Conservation (phyloP, 1,284 basidiomycete species). For the Phlebopus sp. region DNA sequence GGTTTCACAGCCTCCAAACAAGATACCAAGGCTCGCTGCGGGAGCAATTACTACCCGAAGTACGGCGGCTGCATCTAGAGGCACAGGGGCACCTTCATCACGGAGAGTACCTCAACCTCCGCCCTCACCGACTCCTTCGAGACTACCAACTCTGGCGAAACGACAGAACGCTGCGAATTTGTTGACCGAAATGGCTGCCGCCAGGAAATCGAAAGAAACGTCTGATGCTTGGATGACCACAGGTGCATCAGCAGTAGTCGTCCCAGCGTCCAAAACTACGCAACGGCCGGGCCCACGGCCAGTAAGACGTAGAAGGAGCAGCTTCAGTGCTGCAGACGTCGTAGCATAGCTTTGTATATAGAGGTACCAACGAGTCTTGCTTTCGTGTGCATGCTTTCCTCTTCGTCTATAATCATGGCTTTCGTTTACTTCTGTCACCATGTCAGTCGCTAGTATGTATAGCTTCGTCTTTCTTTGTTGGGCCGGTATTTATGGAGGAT, state of each 20-base stretch:
- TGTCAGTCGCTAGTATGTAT: slow-evolving; percentile 5
- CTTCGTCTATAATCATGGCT: background rate
- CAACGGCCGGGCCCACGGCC: slow-evolving; percentile 68
- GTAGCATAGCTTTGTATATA: slow-evolving; percentile 46
- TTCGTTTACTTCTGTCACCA: slow-evolving; percentile 2
- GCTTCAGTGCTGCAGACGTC: slow-evolving; percentile 79
- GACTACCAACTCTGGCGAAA: slow-evolving; percentile 68
- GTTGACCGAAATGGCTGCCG: slow-evolving; percentile 49
- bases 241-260: slow-evolving; percentile 64
- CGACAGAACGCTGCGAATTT: slow-evolving; percentile 49
- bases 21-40: slow-evolving; percentile 70
- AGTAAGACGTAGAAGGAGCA: slow-evolving; percentile 71
- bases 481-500: slow-evolving; percentile 31
- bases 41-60: slow-evolving; percentile 41
- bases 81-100: slow-evolving; percentile 40
- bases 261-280: slow-evolving; percentile 58
- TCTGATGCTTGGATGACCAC: slow-evolving; percentile 72
- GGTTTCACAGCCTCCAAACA: slow-evolving; percentile 56
- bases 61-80: slow-evolving; percentile 39
- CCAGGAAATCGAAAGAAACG: slow-evolving; percentile 30
- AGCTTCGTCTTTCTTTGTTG: slow-evolving; percentile 7
- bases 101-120: slow-evolving; percentile 39
- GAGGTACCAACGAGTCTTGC: slow-evolving; percentile 7
- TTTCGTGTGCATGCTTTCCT: slow-evolving; percentile 12
- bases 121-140: slow-evolving; percentile 65